Base-by-base conservation (phyloP, 768 basidiomycete species). In the Amanita polypyramis region DNA sequence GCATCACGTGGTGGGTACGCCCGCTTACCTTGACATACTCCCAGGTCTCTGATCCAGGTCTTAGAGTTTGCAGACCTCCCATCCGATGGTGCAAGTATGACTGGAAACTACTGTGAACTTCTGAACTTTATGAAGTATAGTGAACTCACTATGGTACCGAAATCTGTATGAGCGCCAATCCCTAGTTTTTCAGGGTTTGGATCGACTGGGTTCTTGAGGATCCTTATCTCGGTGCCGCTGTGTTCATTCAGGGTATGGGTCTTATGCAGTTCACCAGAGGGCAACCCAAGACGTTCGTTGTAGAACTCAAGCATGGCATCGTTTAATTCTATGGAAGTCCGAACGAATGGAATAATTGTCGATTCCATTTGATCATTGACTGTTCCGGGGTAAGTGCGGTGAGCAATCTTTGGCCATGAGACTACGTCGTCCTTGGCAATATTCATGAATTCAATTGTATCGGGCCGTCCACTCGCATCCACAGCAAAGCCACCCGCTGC, bases 71-170 rank as follows among this genome's bases (percentile, higher is more conserved):
- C 3, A 86, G 64, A 0, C 84, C 84, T 3, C 84, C 83, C 0
- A 85, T 70, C 1, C 70, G 72, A 57, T 85, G 85, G 55, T 84
- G 79, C 49, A 86, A 64, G 65, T 85, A 77, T 0, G 80, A 79
- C 76, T 80, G 50, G 60, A 50, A 49, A 70, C 56, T 3, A 64
- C 67, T 39, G 72, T 20, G 64, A 19, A 64, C 62, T 2, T 40
- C 6, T 62, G 25, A 38, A 62, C 44, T 21, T 29, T 15, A 20
- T 10, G 2, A 5, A 56, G 56, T 15, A 55, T 55, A 20, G 23
- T 39, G 23, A 1, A 33, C 74, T 57, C 54, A 81, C 80, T 47
- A 84, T 58, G n/a, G 78, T 79, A 54, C 82, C 81, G 52, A 84
- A 85, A 59, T 84, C 83, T 2, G 82, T 83, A 57, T 87, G 84